Evolutionary conservation across 2,329 filamentous ascomycete genomes (phyloP).

Genomic region (Cercospora sp.): DNA sequence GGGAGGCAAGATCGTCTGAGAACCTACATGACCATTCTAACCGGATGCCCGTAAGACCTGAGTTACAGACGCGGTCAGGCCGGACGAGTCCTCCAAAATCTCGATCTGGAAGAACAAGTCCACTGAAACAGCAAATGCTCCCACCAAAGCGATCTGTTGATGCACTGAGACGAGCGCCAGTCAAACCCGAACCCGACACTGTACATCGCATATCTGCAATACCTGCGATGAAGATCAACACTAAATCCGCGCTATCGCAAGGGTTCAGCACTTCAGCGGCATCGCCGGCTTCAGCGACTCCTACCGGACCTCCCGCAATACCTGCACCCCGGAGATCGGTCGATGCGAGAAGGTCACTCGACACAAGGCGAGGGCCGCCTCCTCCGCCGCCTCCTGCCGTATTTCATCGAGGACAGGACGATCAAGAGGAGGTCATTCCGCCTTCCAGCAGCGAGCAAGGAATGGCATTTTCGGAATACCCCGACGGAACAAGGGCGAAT

Average conservation of each 20-base stretch:
- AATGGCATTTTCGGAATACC: constrained; percentile 59
- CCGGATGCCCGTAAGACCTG: constrained; percentile 37
- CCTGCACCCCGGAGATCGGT: constrained; percentile 39
- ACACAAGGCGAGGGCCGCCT: constrained; percentile 31
- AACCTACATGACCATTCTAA: constrained; percentile 36
- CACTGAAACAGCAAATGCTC: constrained; percentile 34
- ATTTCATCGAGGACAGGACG: constrained; percentile 37
- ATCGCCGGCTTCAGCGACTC: constrained; percentile 13
- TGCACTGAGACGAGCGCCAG: constrained; percentile 23
- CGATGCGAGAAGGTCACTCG: constrained; percentile 35
- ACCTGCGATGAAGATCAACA: constrained; percentile 30
- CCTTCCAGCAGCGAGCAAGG: constrained; percentile 22
- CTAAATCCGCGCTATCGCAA: constrained; percentile 32
- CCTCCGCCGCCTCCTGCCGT: constrained; percentile 40
- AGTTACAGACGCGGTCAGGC: constrained; percentile 36
- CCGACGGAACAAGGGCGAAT: constrained; percentile 82
- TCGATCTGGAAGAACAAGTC: constrained; percentile 34
- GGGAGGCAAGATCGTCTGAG: constrained; percentile 19
- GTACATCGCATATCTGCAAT: constrained; percentile 28
- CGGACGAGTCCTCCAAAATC: constrained; percentile 33
- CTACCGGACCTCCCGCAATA: constrained; percentile 35
- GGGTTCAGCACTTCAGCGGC: constrained; percentile 32
- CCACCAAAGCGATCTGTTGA: constrained; percentile 28
- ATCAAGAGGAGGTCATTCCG: constrained; percentile 47
- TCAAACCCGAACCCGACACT: constrained; percentile 19